Evolutionary conservation across 73 alveolate species (phyloP).

Genomic region (Loxodes magnus): DNA sequence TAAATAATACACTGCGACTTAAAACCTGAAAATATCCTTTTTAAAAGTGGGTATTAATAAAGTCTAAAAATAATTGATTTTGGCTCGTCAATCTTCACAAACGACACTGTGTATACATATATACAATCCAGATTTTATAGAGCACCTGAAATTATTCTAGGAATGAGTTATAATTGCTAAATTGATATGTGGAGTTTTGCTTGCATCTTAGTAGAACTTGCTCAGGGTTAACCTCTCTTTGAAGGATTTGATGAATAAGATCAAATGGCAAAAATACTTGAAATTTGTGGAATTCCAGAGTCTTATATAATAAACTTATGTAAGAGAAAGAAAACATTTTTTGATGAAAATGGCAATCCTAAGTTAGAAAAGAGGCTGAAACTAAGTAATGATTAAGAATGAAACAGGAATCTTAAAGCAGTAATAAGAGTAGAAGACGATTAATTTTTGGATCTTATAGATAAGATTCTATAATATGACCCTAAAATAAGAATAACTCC

Average conservation of each 20-base stretch:
- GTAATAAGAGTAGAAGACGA: no score
- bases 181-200: constrained; percentile 80
- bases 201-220: constrained; percentile 40
- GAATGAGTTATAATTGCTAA: constrained; percentile 41
- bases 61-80: constrained; percentile 79
- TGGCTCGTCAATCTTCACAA: constrained; percentile 61
- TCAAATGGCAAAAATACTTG: constrained; percentile 12
- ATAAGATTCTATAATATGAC: constrained; percentile 4
- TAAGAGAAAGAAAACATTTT: constrained; percentile 4
- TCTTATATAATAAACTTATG: background rate
- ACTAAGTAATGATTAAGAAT: no score
- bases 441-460: constrained; percentile 5
- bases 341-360: constrained; percentile 3
- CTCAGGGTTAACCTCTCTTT: constrained; percentile 13
- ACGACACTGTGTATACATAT: constrained; percentile 52
- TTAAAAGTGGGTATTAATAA: constrained; percentile 36
- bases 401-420: no score
- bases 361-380: no score
- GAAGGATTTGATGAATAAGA: constrained; percentile 22
- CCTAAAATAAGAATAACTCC: constrained; percentile 8
- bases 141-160: constrained; percentile 63
- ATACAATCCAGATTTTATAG: constrained; percentile 25
- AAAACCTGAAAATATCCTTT: constrained; percentile 84
- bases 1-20: constrained; percentile 81
- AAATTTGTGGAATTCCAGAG: background rate